phyloP scores from a whole-genome alignment of 805 yeast species.

The Yarrowia sp. region DNA sequence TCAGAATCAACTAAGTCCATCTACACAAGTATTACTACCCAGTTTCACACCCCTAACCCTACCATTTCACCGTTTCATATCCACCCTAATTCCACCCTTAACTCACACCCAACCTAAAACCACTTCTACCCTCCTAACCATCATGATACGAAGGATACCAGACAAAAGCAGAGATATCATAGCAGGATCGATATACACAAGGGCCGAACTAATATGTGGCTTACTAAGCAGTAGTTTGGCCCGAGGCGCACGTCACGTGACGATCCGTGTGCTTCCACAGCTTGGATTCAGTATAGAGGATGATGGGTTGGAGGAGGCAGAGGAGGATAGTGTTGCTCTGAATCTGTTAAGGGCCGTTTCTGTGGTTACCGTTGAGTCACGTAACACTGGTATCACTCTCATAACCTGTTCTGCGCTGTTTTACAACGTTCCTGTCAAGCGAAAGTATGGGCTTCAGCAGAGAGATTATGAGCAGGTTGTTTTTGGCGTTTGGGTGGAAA shows the following conservation, averaged over 20 bases:
- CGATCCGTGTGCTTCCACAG: background rate
- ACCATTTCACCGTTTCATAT: background rate
- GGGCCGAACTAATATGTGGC: background rate
- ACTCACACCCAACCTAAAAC: background rate
- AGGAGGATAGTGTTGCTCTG: background rate
- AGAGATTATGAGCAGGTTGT: background rate
- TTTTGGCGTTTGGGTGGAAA: background rate
- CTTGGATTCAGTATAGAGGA: background rate
- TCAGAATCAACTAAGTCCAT: background rate
- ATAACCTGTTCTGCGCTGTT: background rate
- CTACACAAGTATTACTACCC: background rate
- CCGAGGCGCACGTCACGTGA: background rate
- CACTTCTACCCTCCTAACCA: background rate
- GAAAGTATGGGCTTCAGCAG: conserved; percentile 16
- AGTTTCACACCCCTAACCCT: background rate
- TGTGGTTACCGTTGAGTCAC: background rate
- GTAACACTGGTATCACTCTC: background rate
- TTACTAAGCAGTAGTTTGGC: background rate
- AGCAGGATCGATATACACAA: background rate
- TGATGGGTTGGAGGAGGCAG: too few relatives aligned
- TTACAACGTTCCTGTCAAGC: conserved; percentile 17
- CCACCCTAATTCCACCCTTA: background rate
- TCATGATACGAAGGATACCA: conserved; percentile 15
- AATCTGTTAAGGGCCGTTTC: background rate
- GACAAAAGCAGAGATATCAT: conserved; percentile 8